Evolutionary conservation across 2,329 filamentous ascomycete species (phyloP), one percentile per base, ranked within the genome.

Genomic region (Scopulariopsis brevicaulis): DNA sequence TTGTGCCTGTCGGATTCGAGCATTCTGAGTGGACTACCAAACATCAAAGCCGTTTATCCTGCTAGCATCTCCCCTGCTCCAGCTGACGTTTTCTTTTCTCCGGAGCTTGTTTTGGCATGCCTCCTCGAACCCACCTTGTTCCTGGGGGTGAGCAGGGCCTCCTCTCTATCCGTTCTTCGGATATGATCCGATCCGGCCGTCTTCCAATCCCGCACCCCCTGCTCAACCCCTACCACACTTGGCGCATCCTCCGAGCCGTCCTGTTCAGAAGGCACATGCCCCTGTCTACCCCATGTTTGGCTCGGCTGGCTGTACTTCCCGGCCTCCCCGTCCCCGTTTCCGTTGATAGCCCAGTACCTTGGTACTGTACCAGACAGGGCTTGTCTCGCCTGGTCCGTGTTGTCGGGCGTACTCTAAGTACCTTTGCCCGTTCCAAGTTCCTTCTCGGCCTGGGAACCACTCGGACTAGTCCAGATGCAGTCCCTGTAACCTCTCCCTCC

Each of bases 371-470:
- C 48, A 54, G 67, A 70, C 71, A 69, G 70, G 70, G 69, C 65
- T 68, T 73, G 71, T 74, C 75, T 76, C 73, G 73, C 72, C 71
- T 69, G 64, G 68, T 70, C 70, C 69, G 65, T 70, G 70, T 71
- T 68, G 68, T 67, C 51, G 25, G 15, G 7, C 25, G 32, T 56
- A 32, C 54, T n/a, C 50, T 37, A 32, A 24, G 24, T 20, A 28
- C 32, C 4, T 25, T 43, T 20, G n/a, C 34, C 32, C 32, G 7
- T 25, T 48, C 24, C 20, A 12, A n/a, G 15, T 34, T 48, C 3
- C 43, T 53, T 50, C 14, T n/a, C 32, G 53, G 28, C 11, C 28
- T 34, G 24, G 51, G 28, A 34, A 14, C 25, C 51, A 12, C n/a
- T 53, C 28, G 20, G 32, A 34, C 28, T 32, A 37, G 53, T 40